Base-by-base conservation (phyloP, 2,329 filamentous ascomycete genomes). In the Monosporascus cannonballus region DNA sequence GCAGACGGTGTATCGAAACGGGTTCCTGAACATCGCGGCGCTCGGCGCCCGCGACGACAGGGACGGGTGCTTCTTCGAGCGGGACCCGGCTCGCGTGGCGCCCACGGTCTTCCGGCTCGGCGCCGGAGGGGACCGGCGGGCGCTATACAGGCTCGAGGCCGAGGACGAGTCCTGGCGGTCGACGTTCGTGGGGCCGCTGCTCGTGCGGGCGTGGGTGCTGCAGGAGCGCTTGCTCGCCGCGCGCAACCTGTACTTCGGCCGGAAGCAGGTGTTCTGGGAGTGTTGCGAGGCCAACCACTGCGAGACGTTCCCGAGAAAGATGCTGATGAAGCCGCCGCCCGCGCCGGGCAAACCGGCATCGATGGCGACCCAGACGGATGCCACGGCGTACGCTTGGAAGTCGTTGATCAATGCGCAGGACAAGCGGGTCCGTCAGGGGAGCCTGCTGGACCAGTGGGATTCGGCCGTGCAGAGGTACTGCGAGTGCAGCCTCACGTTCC, bases 181-280 rank as follows among this genome's bases (percentile, higher is more conserved):
- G 15, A 51, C 48, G 20, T 57, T 57, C 11, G 14, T 44, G 15
- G 37, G 27, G 48, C 55, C 55, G 6, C 50, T 63, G 2, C 4
- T 59, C 18, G 15, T 48, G 6, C 52, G 59, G 0, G 56, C 53
- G 6, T 62, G 61, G 61, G 59, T 62, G 2, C 17, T 61, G 0
- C 61, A 63, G 24, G 61, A 63, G 18, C 56, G 56, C 1, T 24
- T 59, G 0, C 53, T 64, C 8, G 44, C 61, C 11, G 34, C 57
- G 4, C 51, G 61, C 9, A 62, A 55, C n/a, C 25, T 63, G 3
- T 59, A 57, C 25, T 63, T 62, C 25, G 59, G 59, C 1, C 38
- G 46, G 8, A 51, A 52, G 14, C 55, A 62, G 41, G 54, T 61
- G 5, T 60, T 54, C 24, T 63, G 58, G 58, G 58, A 61, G 18